These are phyloP conservation scores for Nasturtium officinale DNA, from an alignment of 345 rosid genomes.

Conservation along the genomic window DNA sequence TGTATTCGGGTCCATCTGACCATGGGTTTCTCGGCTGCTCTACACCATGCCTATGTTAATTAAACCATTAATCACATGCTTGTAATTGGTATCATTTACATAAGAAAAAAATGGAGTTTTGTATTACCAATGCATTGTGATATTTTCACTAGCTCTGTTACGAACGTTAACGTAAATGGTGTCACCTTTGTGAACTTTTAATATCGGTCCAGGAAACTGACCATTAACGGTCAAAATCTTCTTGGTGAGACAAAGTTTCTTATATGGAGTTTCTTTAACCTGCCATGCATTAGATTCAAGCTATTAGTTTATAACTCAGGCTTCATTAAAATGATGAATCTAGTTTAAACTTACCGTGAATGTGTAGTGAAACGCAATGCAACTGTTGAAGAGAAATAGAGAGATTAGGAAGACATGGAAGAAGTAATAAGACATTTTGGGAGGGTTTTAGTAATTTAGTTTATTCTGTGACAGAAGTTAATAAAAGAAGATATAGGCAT, in stretches of 20 bases:
- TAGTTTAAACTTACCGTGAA: conserved; percentile 23
- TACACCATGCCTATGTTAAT: conserved; percentile 49
- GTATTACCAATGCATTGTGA: conserved; percentile 60
- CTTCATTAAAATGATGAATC: not conserved
- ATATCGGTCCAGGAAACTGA: conserved; percentile 49
- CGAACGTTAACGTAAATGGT: conserved; percentile 49
- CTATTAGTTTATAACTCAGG: not conserved
- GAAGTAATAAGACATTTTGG: conserved; percentile 25
- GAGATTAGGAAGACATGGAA: conserved; percentile 3
- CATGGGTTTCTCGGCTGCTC: conserved; percentile 47
- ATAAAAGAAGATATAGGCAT: not conserved
- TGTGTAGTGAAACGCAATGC: conserved; percentile 22
- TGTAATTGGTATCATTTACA: not conserved
- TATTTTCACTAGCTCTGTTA: conserved; percentile 50
- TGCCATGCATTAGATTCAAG: not conserved
- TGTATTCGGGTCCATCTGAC: conserved; percentile 50
- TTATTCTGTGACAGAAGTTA: not conserved
- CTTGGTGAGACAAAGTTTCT: conserved; percentile 48
- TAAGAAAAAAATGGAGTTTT: not conserved
- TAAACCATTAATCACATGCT: not conserved
- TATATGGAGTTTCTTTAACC: conserved; percentile 44
- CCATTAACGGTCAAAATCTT: conserved; percentile 50
- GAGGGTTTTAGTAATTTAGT: not conserved
- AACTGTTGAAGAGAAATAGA: conserved; percentile 19
- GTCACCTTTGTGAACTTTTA: conserved; percentile 48